Evolutionary conservation across 2,329 filamentous ascomycete species (phyloP), one percentile per base, ranked within the genome.

Genomic region (Zasmidium angulare): DNA sequence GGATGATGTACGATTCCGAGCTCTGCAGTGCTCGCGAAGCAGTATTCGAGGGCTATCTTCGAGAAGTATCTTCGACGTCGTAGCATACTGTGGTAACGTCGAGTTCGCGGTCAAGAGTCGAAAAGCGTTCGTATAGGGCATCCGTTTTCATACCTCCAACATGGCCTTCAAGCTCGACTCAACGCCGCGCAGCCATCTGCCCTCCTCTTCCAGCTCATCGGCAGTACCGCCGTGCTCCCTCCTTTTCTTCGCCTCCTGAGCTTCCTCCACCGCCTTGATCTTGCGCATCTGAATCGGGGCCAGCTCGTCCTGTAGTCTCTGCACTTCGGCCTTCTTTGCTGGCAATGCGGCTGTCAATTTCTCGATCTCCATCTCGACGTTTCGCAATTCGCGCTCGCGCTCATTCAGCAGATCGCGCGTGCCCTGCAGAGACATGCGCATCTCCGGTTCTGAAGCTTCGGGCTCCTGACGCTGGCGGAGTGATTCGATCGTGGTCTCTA

Each of bases 191-290:
- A 87, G 86, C 90, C 90, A 93, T 65, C 89, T 80, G 4, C 88
- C 90, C 66, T 86, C 82, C 74, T 90, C 87, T 72, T 93, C 90
- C 29, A 92, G 73, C 68, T 93, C 89, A 67, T 91, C 89, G 46
- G 86, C 84, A 17, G 85, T 84, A 46, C 86, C 84, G 4, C 87
- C 88, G 3, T 81, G 73, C 68, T 91, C 88, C 72, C 86, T 88
- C 67, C 88, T 82, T 69, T 85, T 80, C 72, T 82, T 83, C 12
- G 89, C 89, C 68, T 93, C 89, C 65, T 81, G 84, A n/a, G 89
- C 89, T 17, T 88, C 86, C 22, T 84, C 79, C 29, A 83, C 83
- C 62, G 84, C 87, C 52, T 83, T 86, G 61, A 85, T 81, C 66
- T 85, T 84, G 74, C 87, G 88, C 49, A 79, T 81, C 73, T 91